Percentiles rank a stretch among this genome's conserved stretches.
phyloP scores from a whole-genome alignment of 805 yeast species.

The Saccharomycopsis javanensis region DNA sequence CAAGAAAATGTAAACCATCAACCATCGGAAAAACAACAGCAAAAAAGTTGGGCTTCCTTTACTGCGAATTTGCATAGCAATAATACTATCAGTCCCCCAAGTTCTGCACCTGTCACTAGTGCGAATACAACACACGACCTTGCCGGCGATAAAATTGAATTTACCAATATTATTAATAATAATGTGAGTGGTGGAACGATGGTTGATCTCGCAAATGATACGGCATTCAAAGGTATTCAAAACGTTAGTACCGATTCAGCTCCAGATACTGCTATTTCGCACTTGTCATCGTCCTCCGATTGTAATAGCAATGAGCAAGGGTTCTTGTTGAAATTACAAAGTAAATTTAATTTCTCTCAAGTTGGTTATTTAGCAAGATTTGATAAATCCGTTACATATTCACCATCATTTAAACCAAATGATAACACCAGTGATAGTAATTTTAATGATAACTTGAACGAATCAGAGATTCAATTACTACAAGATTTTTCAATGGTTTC shows the following conservation, averaged over 20 bases:
- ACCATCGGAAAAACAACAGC: neutral
- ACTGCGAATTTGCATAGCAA: neutral
- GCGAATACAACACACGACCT: neutral
- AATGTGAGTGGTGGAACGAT: neutral
- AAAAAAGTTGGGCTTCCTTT: neutral
- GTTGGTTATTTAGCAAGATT: slow-evolving; percentile 1
- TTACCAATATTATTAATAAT: neutral
- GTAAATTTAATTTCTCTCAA: neutral
- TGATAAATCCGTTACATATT: neutral
- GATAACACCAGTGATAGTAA: neutral
- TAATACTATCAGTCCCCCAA: neutral
- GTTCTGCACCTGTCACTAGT: neutral
- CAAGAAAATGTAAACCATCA: neutral
- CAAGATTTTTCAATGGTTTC: slow-evolving; percentile 10
- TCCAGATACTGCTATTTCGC: neutral
- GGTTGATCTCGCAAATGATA: neutral
- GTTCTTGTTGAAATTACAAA: neutral
- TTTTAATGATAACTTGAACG: neutral
- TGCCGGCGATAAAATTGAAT: neutral
- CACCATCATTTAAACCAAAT: neutral
- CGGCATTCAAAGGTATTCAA: neutral
- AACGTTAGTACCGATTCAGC: neutral
- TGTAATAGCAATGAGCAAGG: neutral
- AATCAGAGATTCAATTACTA: neutral
- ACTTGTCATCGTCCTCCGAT: neutral